Evolutionary conservation across 768 basidiomycete species (phyloP).

Genomic region (Kondoa malvinella): DNA sequence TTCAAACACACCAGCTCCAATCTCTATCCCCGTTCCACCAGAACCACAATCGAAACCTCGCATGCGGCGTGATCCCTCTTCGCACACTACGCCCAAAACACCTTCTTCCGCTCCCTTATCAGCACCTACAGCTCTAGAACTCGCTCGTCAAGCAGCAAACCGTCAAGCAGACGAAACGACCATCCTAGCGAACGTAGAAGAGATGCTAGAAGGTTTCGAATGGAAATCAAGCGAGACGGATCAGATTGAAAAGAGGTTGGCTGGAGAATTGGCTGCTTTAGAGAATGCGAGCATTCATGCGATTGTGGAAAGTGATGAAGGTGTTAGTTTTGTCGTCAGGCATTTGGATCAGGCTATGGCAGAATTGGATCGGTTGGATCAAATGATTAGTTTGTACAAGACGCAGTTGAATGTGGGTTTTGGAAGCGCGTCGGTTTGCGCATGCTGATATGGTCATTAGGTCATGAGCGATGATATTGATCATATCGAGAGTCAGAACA

Average conservation of each 20-base stretch:
- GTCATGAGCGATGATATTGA: conserved; percentile 87
- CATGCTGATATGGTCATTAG: conserved; percentile 79
- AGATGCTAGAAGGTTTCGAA: conserved; percentile 97
- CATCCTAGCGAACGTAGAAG: conserved; percentile 80
- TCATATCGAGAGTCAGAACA: conserved; percentile 88
- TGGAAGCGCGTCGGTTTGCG: background rate
- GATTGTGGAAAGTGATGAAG: conserved; percentile 87
- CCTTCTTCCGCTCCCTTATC: background rate
- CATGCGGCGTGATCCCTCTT: conserved; percentile 1
- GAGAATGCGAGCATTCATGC: conserved; percentile 89
- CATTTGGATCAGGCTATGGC: conserved; percentile 72
- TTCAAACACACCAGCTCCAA: background rate
- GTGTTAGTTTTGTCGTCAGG: conserved; percentile 66
- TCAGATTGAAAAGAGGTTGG: conserved; percentile 70
- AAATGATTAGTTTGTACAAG: conserved; percentile 77
- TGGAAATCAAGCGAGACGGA: conserved; percentile 53
- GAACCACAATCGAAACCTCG: background rate
- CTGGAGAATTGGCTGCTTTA: conserved; percentile 77
- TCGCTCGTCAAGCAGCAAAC: background rate
- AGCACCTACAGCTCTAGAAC: background rate
- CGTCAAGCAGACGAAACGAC: conserved; percentile 47
- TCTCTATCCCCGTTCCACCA: background rate
- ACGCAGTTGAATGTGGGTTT: conserved; percentile 75
- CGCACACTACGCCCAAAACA: background rate
- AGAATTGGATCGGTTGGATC: conserved; percentile 80